Percentiles rank a stretch among this genome's conserved stretches.
These are phyloP conservation scores for Plasmodium adleri DNA, from an alignment of 169 alveolate genomes.

Conservation along the genomic window DNA sequence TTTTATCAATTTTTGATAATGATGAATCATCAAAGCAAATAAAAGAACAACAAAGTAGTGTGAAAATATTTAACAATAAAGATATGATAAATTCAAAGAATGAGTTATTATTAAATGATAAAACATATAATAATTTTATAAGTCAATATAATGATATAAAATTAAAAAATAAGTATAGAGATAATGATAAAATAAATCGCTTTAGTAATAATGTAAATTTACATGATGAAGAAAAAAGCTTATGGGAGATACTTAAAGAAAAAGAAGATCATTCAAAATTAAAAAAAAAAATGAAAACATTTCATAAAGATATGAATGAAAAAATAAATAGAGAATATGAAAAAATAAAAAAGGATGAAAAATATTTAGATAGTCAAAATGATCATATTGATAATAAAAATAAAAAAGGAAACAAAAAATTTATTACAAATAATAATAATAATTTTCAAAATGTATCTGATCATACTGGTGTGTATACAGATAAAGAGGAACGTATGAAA, in stretches of 20 bases:
- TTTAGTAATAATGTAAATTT: constrained; percentile 8
- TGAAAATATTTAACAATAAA: constrained; percentile 28
- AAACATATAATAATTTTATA: constrained; percentile 27
- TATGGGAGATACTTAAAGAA: constrained; percentile 71
- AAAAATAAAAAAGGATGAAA: constrained; percentile 54
- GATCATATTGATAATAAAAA: background rate
- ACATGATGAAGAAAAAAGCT: constrained; percentile 42
- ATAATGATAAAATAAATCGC: constrained; percentile 7
- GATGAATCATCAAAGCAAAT: constrained; percentile 2
- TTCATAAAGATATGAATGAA: constrained; percentile 40
- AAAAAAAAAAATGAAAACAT: constrained; percentile 38
- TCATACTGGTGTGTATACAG: background rate
- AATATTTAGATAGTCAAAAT: background rate
- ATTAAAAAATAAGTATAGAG: background rate
- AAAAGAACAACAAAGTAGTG: constrained; percentile 39
- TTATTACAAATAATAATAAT: too few species aligned
- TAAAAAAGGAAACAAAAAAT: background rate
- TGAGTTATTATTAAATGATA: constrained; percentile 32
- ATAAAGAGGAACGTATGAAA: background rate
- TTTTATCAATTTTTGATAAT: constrained; percentile 25
- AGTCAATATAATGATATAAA: constrained; percentile 23
- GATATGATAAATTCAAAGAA: background rate
- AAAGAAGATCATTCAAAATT: constrained; percentile 50
- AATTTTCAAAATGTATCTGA: background rate
- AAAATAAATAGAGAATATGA: constrained; percentile 48